A percentile compares a stretch with the other conserved stretches of the same genome.
phyloP scores from a whole-genome alignment of 2,329 filamentous ascomycete genomes.

The Fusarium gaditjirri region DNA sequence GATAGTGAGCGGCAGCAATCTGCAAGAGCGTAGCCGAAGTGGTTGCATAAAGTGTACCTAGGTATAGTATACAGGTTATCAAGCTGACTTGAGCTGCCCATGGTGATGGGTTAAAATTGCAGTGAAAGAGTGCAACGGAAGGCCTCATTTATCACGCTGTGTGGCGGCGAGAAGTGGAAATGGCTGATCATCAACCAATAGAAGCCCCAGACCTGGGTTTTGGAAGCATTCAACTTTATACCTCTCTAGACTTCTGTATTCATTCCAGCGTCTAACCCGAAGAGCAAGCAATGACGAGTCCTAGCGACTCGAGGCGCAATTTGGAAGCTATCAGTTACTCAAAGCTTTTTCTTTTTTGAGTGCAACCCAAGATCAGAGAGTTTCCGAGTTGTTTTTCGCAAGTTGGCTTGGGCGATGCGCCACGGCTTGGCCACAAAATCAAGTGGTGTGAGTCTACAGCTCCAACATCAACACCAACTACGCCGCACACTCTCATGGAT shows the following conservation, averaged over 20 bases:
- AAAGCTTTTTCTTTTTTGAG: accelerated
- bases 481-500: background rate
- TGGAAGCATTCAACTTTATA: too few relatives aligned
- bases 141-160: too few relatives aligned
- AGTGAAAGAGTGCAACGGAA: too few relatives aligned
- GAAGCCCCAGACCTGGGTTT: too few relatives aligned
- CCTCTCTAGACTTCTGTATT: too few relatives aligned
- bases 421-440: background rate
- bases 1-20: background rate
- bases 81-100: too few relatives aligned
- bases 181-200: too few relatives aligned
- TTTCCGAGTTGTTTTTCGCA: too few relatives aligned
- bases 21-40: background rate
- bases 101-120: background rate
- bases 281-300: background rate
- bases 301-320: accelerated
- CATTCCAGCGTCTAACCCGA: too few relatives aligned
- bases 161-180: too few relatives aligned
- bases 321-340: background rate
- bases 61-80: accelerated
- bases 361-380: accelerated
- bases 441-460: constrained; percentile 6
- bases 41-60: background rate
- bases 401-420: accelerated
- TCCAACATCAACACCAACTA: background rate